These are phyloP conservation scores for Betula pendula DNA, from an alignment of 306 rosid genomes.

Conservation along the genomic window DNA sequence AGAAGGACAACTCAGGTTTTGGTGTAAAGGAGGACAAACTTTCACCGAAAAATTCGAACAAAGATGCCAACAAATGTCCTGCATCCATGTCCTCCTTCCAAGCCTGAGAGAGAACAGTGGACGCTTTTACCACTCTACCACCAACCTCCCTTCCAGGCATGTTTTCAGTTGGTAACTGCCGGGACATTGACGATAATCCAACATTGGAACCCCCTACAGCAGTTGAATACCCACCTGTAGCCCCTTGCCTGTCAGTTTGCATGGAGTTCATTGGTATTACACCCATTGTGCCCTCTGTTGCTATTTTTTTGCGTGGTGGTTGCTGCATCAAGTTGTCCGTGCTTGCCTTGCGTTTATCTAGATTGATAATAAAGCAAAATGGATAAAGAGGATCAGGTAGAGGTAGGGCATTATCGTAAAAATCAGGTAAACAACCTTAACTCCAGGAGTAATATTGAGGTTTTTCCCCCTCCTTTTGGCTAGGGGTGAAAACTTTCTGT, in stretches of 20 bases:
- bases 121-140: constrained; percentile 44
- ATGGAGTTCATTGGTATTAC: constrained; percentile 72
- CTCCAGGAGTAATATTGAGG: too few species aligned
- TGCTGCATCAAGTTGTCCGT: constrained; percentile 65
- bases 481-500: too few species aligned
- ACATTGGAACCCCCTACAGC: constrained; percentile 42
- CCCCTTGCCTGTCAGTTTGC: constrained; percentile 68
- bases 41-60: constrained; percentile 70
- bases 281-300: constrained; percentile 57
- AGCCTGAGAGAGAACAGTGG: constrained; percentile 65
- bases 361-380: constrained; percentile 15
- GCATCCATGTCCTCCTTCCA: constrained; percentile 89
- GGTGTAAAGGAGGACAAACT: constrained; percentile 61
- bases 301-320: constrained; percentile 67
- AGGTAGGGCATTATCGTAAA: constrained; percentile 5
- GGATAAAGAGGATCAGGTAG: constrained; percentile 12
- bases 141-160: constrained; percentile 44
- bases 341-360: constrained; percentile 84
- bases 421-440: not conserved
- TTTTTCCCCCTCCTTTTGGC: too few species aligned
- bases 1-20: constrained; percentile 58
- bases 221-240: constrained; percentile 51
- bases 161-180: constrained; percentile 47
- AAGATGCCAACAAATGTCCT: constrained; percentile 57
- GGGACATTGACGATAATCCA: constrained; percentile 38